Evolutionary conservation across 2,329 filamentous ascomycete genomes (phyloP).

Genomic region (Fusarium falciforme): DNA sequence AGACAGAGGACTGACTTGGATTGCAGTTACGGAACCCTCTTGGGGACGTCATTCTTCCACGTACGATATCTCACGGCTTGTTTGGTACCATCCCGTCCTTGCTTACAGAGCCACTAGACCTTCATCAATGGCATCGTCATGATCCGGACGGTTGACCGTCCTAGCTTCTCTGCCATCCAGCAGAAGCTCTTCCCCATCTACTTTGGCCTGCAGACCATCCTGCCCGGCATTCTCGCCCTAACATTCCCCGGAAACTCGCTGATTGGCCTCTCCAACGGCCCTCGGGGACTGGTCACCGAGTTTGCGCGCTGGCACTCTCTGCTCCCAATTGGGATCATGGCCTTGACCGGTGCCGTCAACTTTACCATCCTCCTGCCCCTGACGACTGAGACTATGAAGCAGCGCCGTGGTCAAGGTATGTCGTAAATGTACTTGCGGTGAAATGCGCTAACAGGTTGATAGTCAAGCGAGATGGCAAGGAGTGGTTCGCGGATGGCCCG

Average conservation of each 20-base stretch:
- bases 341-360: conserved; percentile 79
- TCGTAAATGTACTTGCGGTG: conserved; percentile 1
- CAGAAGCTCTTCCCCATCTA: conserved; percentile 87
- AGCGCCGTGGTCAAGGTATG: conserved; percentile 83
- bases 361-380: conserved; percentile 77
- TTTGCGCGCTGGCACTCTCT: conserved; percentile 73
- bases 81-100: background rate
- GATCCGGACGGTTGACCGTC: conserved; percentile 80
- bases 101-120: conserved; percentile 60
- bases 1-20: conserved; percentile 32
- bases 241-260: conserved; percentile 79
- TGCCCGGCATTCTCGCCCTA: conserved; percentile 78
- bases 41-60: conserved; percentile 90
- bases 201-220: conserved; percentile 83
- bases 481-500: conserved; percentile 80
- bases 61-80: conserved; percentile 51
- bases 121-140: conserved; percentile 81
- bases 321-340: conserved; percentile 75
- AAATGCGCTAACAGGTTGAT: conserved; percentile 28
- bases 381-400: conserved; percentile 78
- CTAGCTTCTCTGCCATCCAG: conserved; percentile 86
- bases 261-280: conserved; percentile 59
- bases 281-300: conserved; percentile 68
- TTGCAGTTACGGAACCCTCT: conserved; percentile 83
- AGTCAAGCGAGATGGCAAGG: conserved; percentile 92